Percentiles rank a stretch among this genome's conserved stretches.
These are phyloP conservation scores for Bassia scoparia DNA, from an alignment of 148 eudicot genomes.

Conservation along the genomic window DNA sequence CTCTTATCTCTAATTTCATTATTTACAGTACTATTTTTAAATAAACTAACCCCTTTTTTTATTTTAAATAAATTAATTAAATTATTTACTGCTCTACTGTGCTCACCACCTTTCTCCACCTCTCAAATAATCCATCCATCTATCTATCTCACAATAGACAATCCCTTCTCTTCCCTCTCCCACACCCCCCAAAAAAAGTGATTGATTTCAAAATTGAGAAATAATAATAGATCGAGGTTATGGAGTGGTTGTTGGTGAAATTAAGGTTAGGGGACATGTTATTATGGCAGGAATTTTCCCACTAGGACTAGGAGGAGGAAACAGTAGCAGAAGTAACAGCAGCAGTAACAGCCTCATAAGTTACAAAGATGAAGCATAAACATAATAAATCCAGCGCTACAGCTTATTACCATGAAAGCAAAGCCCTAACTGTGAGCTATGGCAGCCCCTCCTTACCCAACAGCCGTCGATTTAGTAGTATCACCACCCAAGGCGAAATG, in stretches of 20 bases:
- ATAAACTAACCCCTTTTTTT: too few species aligned
- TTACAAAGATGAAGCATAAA: constrained; percentile 14
- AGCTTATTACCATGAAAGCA: neutral
- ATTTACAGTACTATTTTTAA: too few species aligned
- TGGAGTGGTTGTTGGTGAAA: constrained; percentile 18
- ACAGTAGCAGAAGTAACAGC: neutral
- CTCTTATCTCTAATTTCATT: too few species aligned
- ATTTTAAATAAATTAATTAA: too few species aligned
- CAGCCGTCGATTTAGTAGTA: constrained; percentile 10
- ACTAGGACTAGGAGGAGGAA: neutral
- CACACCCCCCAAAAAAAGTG: too few species aligned
- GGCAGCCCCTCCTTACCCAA: constrained; percentile 12
- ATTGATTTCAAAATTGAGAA: too few species aligned
- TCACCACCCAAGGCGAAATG: neutral
- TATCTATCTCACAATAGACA: too few species aligned
- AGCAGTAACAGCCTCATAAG: constrained; percentile 1
- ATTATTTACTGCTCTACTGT: too few species aligned
- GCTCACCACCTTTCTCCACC: too few species aligned
- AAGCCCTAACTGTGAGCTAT: constrained; percentile 8
- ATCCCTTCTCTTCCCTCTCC: too few species aligned
- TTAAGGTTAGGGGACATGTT: neutral
- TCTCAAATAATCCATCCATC: too few species aligned
- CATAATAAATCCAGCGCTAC: neutral
- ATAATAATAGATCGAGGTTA: neutral
- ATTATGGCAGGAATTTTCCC: constrained; percentile 34